A percentile compares a stretch with the other conserved stretches of the same genome.
Evolutionary conservation across 768 basidiomycete species (phyloP).

Genomic region (Tricholoma terreum): DNA sequence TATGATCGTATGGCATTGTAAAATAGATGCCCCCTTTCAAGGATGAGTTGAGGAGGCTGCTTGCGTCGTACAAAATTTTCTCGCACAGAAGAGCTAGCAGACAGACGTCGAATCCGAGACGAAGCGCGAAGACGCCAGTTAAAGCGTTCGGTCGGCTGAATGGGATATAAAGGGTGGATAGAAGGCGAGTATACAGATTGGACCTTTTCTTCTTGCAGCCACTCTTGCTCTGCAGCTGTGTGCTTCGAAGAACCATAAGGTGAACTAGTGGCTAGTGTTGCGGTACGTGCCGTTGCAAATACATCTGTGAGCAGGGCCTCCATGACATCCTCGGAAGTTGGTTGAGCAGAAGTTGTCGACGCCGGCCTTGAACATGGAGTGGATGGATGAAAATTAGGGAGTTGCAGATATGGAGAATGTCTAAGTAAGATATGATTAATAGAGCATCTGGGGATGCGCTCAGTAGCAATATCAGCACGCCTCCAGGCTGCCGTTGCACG

Average conservation of each 20-base stretch:
- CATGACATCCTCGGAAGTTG: slow-evolving; percentile 6
- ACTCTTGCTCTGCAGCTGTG: slow-evolving; percentile 34
- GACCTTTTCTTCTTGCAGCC: slow-evolving; percentile 32
- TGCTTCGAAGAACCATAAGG: slow-evolving; percentile 1
- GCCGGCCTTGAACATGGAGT: slow-evolving; percentile 11
- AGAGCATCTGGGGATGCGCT: neutral
- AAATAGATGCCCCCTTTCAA: slow-evolving; percentile 38
- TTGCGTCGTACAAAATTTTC: slow-evolving; percentile 34
- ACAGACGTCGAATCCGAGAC: slow-evolving; percentile 35
- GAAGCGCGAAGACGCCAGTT: slow-evolving; percentile 60
- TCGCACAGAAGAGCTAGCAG: slow-evolving; percentile 5
- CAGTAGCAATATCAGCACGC: neutral
- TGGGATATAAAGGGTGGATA: slow-evolving; percentile 7
- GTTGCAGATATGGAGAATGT: slow-evolving; percentile 11
- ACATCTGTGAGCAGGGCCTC: slow-evolving; percentile 12
- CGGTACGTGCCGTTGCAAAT: neutral
- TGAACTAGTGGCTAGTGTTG: neutral
- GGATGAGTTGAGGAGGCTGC: slow-evolving; percentile 30
- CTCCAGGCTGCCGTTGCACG: neutral
- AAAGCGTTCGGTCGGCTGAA: slow-evolving; percentile 37
- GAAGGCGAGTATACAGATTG: slow-evolving; percentile 1
- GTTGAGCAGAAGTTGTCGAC: slow-evolving; percentile 4
- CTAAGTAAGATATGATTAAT: neutral
- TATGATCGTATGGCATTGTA: slow-evolving; percentile 54
- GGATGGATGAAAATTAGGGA: slow-evolving; percentile 17